These are phyloP conservation scores for Podaxis sp. DNA, from an alignment of 768 basidiomycete species.

Conservation along the genomic window DNA sequence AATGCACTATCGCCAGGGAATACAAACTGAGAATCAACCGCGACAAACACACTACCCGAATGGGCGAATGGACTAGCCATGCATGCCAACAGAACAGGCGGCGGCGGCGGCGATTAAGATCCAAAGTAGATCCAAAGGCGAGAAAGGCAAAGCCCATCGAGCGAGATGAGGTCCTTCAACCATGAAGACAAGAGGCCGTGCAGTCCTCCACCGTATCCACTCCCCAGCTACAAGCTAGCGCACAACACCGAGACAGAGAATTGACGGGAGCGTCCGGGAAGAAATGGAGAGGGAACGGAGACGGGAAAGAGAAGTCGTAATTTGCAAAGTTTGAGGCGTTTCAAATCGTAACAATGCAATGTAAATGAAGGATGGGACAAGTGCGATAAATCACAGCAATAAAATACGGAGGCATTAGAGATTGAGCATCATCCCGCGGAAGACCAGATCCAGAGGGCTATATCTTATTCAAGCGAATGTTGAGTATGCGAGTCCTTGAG, in stretches of 20 bases:
- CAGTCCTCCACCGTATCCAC: not conserved
- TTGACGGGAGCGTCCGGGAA: conserved; percentile 8
- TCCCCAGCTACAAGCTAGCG: not conserved
- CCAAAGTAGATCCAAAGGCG: not conserved
- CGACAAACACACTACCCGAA: conserved; percentile 23
- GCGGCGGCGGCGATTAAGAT: not conserved
- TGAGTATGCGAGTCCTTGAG: conserved; percentile 23
- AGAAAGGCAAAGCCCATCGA: not conserved
- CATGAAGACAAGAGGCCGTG: not conserved
- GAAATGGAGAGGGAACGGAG: conserved; percentile 7
- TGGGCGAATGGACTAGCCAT: conserved; percentile 33
- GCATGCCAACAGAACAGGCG: conserved; percentile 14
- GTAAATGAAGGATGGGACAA: conserved; percentile 25
- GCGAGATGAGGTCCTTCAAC: not conserved
- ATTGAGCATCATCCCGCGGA: conserved; percentile 25
- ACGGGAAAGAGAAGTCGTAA: conserved; percentile 13
- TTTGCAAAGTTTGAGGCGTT: conserved; percentile 23
- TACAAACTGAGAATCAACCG: conserved; percentile 7
- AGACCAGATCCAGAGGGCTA: conserved; percentile 15
- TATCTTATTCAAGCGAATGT: conserved; percentile 12
- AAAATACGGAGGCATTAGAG: conserved; percentile 28
- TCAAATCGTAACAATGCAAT: conserved; percentile 19
- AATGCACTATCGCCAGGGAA: conserved; percentile 11
- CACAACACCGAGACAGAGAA: conserved; percentile 5
- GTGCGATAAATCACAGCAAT: conserved; percentile 21